Conservation (phyloP, 2,329 filamentous ascomycete genomes). For the Colletotrichum gigasporum region DNA sequence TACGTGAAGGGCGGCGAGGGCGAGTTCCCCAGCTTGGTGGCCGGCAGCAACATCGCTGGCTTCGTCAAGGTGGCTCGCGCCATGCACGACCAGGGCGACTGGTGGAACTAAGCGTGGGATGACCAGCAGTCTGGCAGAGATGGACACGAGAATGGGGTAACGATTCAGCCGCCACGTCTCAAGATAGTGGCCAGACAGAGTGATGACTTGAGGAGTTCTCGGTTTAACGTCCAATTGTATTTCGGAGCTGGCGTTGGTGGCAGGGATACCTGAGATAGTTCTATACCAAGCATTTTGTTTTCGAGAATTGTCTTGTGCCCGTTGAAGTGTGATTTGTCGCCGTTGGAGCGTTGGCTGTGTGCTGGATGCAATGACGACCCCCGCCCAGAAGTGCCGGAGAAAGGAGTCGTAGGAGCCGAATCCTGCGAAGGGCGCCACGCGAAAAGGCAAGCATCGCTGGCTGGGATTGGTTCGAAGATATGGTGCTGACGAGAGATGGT, state of each 20-base stretch:
- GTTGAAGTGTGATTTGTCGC: not conserved
- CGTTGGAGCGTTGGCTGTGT: no score
- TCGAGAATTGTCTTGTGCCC: not conserved
- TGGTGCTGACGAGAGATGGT: conserved; percentile 13
- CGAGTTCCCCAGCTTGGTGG: conserved; percentile 89
- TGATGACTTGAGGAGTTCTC: conserved; percentile 18
- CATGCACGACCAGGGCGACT: conserved; percentile 97
- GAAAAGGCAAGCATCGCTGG: not conserved
- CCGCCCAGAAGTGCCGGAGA: not conserved
- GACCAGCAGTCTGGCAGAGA: not conserved
- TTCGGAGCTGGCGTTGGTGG: conserved; percentile 31
- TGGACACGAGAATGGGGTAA: not conserved
- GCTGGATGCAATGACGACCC: not conserved
- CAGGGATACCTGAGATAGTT: conserved; percentile 27
- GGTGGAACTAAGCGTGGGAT: conserved; percentile 65
- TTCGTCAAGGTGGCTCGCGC: conserved; percentile 96
- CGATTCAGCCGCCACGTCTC: not conserved
- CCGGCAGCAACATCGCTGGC: conserved; percentile 95
- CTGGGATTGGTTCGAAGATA: not conserved
- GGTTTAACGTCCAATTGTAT: conserved; percentile 19
- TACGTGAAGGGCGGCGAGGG: conserved; percentile 83
- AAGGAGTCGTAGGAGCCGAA: conserved; percentile 1
- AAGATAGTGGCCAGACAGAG: not conserved
- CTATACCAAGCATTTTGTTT: conserved; percentile 25
- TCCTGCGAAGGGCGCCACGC: not conserved